These are phyloP conservation scores for Aspergillus arachidicola DNA, from an alignment of 2,329 filamentous ascomycete genomes.

Conservation along the genomic window DNA sequence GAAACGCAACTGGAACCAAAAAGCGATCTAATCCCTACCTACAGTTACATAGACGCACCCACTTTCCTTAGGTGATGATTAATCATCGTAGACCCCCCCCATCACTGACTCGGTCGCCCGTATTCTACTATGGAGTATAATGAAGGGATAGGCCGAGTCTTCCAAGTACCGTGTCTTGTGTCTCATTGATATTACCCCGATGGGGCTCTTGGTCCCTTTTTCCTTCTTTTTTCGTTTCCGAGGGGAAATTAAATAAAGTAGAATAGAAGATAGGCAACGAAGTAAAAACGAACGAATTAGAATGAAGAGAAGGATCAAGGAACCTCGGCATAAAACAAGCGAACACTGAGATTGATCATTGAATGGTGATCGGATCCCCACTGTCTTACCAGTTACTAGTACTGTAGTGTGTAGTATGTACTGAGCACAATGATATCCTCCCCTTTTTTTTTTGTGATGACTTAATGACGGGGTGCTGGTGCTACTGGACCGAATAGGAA, in stretches of 20 bases:
- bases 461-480: background rate
- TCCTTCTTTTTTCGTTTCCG: background rate
- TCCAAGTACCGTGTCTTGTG: background rate
- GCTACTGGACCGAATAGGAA: background rate
- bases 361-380: no score
- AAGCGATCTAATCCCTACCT: no score
- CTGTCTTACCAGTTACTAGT: no score
- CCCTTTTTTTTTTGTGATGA: background rate
- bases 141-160: background rate
- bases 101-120: background rate
- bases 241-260: background rate
- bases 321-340: no score
- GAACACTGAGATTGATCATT: no score
- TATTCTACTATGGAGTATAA: background rate
- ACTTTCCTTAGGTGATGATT: background rate
- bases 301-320: no score
- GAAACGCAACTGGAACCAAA: no score
- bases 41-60: no score
- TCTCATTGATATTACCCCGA: slow-evolving; percentile 3
- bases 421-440: no score
- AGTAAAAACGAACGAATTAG: no score
- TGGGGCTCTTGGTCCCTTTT: background rate
- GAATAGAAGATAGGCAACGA: no score
- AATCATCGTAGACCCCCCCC: background rate
- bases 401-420: no score